A percentile compares a stretch with the other conserved stretches of the same genome.
These are phyloP conservation scores for Amanita brunnescens DNA, from an alignment of 768 basidiomycete species.

Conservation along the genomic window DNA sequence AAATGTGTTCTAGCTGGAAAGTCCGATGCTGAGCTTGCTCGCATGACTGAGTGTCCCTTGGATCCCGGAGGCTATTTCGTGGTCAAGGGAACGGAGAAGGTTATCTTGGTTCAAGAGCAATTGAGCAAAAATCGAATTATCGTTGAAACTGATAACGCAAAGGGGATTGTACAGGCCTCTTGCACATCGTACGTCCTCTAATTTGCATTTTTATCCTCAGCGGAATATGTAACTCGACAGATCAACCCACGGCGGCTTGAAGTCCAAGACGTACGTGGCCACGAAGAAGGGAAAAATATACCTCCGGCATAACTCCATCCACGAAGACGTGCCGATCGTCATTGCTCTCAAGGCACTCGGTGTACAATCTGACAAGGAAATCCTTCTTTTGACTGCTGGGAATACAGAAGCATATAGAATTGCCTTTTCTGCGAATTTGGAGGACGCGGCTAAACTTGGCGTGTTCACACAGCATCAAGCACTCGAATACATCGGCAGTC, in stretches of 20 bases:
- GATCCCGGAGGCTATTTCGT: slow-evolving; percentile 99
- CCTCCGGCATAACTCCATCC: slow-evolving; percentile 94
- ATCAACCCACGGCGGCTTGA: slow-evolving; percentile 75
- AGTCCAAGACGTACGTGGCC: slow-evolving; percentile 96
- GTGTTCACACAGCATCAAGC: slow-evolving; percentile 92
- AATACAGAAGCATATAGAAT: slow-evolving; percentile 82
- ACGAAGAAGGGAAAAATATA: slow-evolving; percentile 95
- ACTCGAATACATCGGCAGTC: slow-evolving; percentile 87
- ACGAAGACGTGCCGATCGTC: slow-evolving; percentile 94
- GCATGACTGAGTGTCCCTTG: slow-evolving; percentile 93
- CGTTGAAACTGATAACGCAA: slow-evolving; percentile 87
- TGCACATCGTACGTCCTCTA: slow-evolving; percentile 78
- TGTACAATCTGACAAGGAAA: slow-evolving; percentile 96
- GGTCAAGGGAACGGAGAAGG: slow-evolving; percentile 98
- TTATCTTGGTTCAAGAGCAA: slow-evolving; percentile 98
- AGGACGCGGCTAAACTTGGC: slow-evolving; percentile 88
- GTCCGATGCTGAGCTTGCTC: slow-evolving; percentile 75
- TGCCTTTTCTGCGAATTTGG: slow-evolving; percentile 84
- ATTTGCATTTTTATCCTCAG: neutral
- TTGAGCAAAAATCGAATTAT: slow-evolving; percentile 99
- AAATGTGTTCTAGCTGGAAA: slow-evolving; percentile 85
- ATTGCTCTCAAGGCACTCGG: slow-evolving; percentile 96
- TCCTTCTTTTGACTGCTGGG: slow-evolving; percentile 88
- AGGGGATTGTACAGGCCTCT: slow-evolving; percentile 87
- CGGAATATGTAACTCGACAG: slow-evolving; percentile 24